Base-by-base conservation (phyloP, 2,329 filamentous ascomycete genomes). In the Scedosporium boydii region DNA sequence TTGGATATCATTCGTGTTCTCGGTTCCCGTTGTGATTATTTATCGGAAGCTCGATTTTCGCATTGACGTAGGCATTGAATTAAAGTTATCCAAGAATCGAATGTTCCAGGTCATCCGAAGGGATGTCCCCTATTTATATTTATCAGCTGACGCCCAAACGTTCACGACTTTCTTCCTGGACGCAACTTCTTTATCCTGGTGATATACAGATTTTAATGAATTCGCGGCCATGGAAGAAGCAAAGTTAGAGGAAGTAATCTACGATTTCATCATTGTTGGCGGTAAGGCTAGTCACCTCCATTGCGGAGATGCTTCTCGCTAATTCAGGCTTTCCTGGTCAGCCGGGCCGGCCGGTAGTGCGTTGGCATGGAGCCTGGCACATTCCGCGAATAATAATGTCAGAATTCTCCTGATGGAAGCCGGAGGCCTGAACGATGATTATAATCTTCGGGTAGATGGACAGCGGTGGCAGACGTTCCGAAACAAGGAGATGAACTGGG, bases 341-440 rank as follows among this genome's bases (percentile, higher is more conserved):
- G 84, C 77, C 64, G 85, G 86, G n/a, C 82, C 86, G 2, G 78
- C 86, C 6, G 86, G 86, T 6, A 80, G 80, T 58, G 74, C 81
- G 1, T 68, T 87, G 14, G 85, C 86, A 0, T 72, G 79, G 1
- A 73, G 76, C 0, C 78, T 88, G 3, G 78, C 83, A 1, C 71
- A 74, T 18, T 73, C 80, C 0, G 44, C 74, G 0, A 74, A 75
- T 42, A 74, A 72, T 7, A 16, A n/a, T 21, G 85, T 85, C 0
- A 76, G 69, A 0, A 79, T 88, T 1, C 77, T 88, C 1, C 76
- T 89, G 1, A 71, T 88, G 2, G 86, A 88, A 71, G 85, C 85
- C 1, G 86, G 86, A 10, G 72, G 75, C 1, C 58, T 66, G 6
- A 82, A 85, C 58, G 75, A 78, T 1, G 77, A 81, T 63, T 73